Evolutionary conservation across 2,329 filamentous ascomycete genomes (phyloP).

Genomic region (Teratosphaeria gauchensis): DNA sequence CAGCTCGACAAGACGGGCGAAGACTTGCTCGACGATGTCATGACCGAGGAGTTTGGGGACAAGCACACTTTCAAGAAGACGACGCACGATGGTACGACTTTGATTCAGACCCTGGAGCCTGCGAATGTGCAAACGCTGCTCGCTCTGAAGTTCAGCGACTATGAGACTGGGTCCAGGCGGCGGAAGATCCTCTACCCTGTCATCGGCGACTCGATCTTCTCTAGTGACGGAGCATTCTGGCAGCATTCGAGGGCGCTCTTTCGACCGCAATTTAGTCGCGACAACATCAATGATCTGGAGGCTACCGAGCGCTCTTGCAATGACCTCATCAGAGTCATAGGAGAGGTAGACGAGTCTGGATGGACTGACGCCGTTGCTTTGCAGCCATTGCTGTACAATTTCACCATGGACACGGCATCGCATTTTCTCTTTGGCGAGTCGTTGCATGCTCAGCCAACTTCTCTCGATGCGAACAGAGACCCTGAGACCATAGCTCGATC

Average conservation of each 20-base stretch:
- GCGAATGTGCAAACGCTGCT: slow-evolving; percentile 29
- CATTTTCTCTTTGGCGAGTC: slow-evolving; percentile 40
- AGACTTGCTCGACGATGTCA: slow-evolving; percentile 14
- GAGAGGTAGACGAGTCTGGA: slow-evolving; percentile 8
- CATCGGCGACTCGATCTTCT: slow-evolving; percentile 27
- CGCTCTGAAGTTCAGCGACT: slow-evolving; percentile 24
- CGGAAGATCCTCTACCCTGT: slow-evolving; percentile 20
- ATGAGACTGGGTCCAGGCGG: slow-evolving; percentile 19
- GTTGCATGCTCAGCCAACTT: slow-evolving; percentile 16
- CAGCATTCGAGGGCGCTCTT: slow-evolving; percentile 27
- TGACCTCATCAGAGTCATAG: slow-evolving; percentile 23
- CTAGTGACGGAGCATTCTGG: slow-evolving; percentile 27
- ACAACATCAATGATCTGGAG: slow-evolving; percentile 29
- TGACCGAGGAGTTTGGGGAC: slow-evolving; percentile 4
- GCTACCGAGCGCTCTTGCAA: slow-evolving; percentile 28
- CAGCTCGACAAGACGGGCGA: slow-evolving; percentile 6
- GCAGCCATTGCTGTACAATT: slow-evolving; percentile 35
- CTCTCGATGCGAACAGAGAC: slow-evolving; percentile 2
- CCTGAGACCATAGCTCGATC: background rate
- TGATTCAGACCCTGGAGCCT: slow-evolving; percentile 29
- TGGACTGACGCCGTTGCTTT: slow-evolving; percentile 24
- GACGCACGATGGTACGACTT: slow-evolving; percentile 6
- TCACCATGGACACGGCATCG: slow-evolving; percentile 42
- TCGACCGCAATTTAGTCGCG: slow-evolving; percentile 29
- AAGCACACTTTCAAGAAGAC: slow-evolving; percentile 1